These are phyloP conservation scores for Inonotus hispidus DNA, from an alignment of 1,284 basidiomycete genomes.

Conservation along the genomic window DNA sequence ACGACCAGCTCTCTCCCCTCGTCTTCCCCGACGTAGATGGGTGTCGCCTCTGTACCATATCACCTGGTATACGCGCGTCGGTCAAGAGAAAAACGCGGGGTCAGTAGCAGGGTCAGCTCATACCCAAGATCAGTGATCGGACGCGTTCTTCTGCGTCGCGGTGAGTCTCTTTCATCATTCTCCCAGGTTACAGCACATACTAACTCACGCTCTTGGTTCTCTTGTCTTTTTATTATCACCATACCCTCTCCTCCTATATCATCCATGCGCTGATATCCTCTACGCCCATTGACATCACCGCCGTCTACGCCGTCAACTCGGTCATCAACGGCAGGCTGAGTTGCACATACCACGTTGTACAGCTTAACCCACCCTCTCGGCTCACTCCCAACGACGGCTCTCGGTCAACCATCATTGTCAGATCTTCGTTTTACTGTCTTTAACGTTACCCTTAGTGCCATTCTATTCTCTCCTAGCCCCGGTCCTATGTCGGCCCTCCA, in stretches of 20 bases:
- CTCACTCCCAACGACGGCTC: background rate
- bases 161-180: background rate
- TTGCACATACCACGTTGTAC: slow-evolving; percentile 8
- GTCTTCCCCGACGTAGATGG: slow-evolving; percentile 1
- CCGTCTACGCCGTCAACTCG: background rate
- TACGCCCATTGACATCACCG: slow-evolving; percentile 8
- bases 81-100: slow-evolving; percentile 5
- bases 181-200: background rate
- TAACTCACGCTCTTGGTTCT: background rate
- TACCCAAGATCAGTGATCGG: background rate
- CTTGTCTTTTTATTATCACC: slow-evolving; percentile 6
- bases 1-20: background rate
- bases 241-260: slow-evolving; percentile 5
- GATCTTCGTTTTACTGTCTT: background rate
- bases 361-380: slow-evolving; percentile 5
- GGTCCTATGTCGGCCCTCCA: slow-evolving; percentile 16
- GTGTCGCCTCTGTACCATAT: background rate
- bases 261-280: background rate
- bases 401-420: background rate
- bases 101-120: background rate
- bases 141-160: slow-evolving; percentile 5
- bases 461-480: background rate
- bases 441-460: background rate
- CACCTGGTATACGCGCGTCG: background rate
- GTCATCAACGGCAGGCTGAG: background rate